Base-by-base conservation (phyloP, 169 alveolate genomes). In the Plasmodium relictum region DNA sequence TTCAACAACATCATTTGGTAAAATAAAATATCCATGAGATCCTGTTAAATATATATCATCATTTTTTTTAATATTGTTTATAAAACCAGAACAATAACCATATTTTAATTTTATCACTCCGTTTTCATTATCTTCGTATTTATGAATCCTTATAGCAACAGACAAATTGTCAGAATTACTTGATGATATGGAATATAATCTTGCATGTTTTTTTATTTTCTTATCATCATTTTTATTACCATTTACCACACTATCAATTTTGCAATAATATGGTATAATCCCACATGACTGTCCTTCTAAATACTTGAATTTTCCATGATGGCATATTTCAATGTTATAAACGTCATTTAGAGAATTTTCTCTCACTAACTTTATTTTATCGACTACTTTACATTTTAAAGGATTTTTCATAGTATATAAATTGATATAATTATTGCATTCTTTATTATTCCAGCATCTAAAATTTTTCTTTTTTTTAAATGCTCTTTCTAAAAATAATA, bases 231-330 rank as follows among this genome's bases (percentile, higher is more conserved):
- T 42, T 8, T 7, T 20, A 1, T 22, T 6, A 3, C 22, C 16
- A 48, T 48, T 12, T 12, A 6, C 73, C 12, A 7, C 18, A 45
- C 31, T 68, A 41, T 72, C 56, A 70, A 37, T 14, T 31, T 48
- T 73, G 52, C 5, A 61, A 74, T 91, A 94, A 12, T 94, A 94
- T 6, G 96, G 96, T 41, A 94, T 66, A 26, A 94, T 52, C 14
- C 95, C 95, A 39, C 96, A 94, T 31, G 92, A 89, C 31, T 94
- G 95, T 2, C 96, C 96, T 16, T 88, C 93, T 41, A 63, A 18
- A 83, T 74, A 94, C 14, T 48, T 45, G 41, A 90, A 94, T 26
- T 44, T 41, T 12, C 94, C 94, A 12, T 68, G 10, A 72, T 90
- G 94, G 14, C 89, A 66, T 54, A 94, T 87, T 41, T 86, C 95